Percentiles rank a stretch among this genome's conserved stretches.
phyloP scores from a whole-genome alignment of 192 early-diverging fungal species.

The Backusella morwellensis region DNA sequence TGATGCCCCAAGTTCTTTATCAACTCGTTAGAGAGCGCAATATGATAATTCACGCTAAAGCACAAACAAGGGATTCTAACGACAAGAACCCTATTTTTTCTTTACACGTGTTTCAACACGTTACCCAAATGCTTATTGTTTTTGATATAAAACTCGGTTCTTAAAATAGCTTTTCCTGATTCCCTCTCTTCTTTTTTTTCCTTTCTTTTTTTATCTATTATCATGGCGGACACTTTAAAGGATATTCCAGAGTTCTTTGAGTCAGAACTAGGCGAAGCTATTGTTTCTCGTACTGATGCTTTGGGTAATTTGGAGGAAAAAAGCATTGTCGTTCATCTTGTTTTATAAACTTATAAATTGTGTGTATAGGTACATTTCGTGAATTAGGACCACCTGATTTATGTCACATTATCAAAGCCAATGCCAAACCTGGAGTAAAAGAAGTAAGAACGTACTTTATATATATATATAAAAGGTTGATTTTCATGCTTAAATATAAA shows the following conservation, averaged over 20 bases:
- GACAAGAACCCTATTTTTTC: not conserved
- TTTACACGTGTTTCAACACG: not conserved
- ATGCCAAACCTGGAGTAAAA: slow-evolving; percentile 74
- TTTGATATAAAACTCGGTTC: not conserved
- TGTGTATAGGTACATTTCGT: slow-evolving; percentile 69
- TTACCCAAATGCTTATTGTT: not conserved
- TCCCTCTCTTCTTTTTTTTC: not conserved
- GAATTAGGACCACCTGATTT: slow-evolving; percentile 98
- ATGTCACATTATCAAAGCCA: slow-evolving; percentile 93
- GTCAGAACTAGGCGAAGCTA: slow-evolving; percentile 84
- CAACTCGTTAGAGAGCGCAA: no score
- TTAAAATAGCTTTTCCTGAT: not conserved
- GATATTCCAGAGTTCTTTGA: slow-evolving; percentile 98
- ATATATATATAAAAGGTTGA: not conserved
- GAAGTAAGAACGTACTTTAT: slow-evolving; percentile 51
- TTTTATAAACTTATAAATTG: not conserved
- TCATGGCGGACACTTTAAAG: slow-evolving; percentile 59
- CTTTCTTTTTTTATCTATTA: not conserved
- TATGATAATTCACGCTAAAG: not conserved
- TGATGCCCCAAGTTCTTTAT: no score
- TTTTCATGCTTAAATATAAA: not conserved
- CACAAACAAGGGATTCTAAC: not conserved
- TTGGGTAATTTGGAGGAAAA: slow-evolving; percentile 62
- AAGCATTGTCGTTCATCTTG: not conserved
- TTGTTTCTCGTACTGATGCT: slow-evolving; percentile 83